Base-by-base conservation (phyloP, 1,284 basidiomycete genomes). In the Agroathelia rolfsii region DNA sequence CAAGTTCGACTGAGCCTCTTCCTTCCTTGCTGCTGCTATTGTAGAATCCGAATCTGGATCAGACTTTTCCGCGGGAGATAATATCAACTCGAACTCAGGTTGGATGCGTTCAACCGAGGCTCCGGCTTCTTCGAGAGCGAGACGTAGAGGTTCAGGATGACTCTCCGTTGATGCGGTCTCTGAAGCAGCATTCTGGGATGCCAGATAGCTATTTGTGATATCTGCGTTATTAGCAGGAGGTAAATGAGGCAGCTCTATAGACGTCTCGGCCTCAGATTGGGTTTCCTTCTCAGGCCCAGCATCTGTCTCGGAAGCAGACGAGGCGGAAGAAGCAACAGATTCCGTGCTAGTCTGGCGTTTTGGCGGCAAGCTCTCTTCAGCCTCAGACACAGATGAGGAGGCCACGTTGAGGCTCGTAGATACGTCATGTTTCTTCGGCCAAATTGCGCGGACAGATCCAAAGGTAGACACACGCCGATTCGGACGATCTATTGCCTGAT, bases 311-410 rank as follows among this genome's bases (percentile, higher is more conserved):
- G 71, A 69, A 5, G 64, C 62, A 35, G 80, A 76, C 3, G 76
- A 79, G 2, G 72, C 69, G 17, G 73, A 69, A 5, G 75, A 76
- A 8, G 62, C 51, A 13, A 73, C 61, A 0, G 74, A 72, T 28
- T 76, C 73, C 2, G 64, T 62, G 6, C 66, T 72, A 6, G 62
- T 50, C 36, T 67, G 61, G 35, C 69, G 59, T 21, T 58, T 61
- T 22, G 49, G 40, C 24, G 47, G 49, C 14, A 50, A 62, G 42
- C 53, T 66, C 45, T 87, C 86, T 51, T 85, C 87, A 7, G 72
- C 76, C 52, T 87, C 88, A 8, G 84, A 88, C 24, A 83, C 73
- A 39, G 66, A 78, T 16, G 79, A 63, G 38, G 75, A 70, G 37
- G 79, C 60, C 35, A 71, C 50, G 30, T 79, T n/a, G n/a, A n/a